Percentiles rank a stretch among this genome's conserved stretches.
phyloP scores from a whole-genome alignment of 1,139 yeast genomes.

The Diutina siamensis region DNA sequence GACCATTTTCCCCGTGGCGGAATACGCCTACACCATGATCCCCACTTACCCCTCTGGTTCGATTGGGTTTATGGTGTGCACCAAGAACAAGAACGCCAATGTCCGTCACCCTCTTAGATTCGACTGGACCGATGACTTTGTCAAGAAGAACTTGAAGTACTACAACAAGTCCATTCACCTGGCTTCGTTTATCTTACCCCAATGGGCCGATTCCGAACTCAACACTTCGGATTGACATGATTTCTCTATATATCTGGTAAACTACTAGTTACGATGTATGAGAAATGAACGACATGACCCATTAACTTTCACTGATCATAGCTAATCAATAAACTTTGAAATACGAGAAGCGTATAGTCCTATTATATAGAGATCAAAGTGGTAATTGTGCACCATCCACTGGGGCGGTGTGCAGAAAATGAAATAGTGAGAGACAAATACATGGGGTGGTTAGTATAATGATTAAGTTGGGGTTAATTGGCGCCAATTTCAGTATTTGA shows the following conservation, averaged over 20 bases:
- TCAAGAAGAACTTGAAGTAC: conserved; percentile 56
- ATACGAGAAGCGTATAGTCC: no score
- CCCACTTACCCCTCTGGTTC: conserved; percentile 95
- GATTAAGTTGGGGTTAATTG: no score
- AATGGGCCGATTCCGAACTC: conserved; percentile 50
- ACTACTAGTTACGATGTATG: not conserved
- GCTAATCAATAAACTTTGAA: no score
- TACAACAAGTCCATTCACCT: conserved; percentile 71
- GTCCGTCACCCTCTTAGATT: conserved; percentile 59
- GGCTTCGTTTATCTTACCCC: conserved; percentile 82
- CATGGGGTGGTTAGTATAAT: no score
- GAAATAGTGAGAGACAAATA: no score
- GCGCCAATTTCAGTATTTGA: no score
- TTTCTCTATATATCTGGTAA: not conserved
- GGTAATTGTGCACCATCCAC: no score
- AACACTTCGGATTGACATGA: conserved; percentile 10
- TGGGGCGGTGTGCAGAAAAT: no score
- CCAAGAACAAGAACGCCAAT: conserved; percentile 54
- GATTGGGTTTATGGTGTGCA: conserved; percentile 88
- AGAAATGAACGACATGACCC: conserved; percentile 4
- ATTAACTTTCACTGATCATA: no score
- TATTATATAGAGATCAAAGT: no score
- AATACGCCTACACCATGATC: conserved; percentile 77
- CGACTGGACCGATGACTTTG: conserved; percentile 50
- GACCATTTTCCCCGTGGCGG: conserved; percentile 77